These are phyloP conservation scores for Vinca major DNA, from an alignment of 305 asterid species.

Conservation along the genomic window DNA sequence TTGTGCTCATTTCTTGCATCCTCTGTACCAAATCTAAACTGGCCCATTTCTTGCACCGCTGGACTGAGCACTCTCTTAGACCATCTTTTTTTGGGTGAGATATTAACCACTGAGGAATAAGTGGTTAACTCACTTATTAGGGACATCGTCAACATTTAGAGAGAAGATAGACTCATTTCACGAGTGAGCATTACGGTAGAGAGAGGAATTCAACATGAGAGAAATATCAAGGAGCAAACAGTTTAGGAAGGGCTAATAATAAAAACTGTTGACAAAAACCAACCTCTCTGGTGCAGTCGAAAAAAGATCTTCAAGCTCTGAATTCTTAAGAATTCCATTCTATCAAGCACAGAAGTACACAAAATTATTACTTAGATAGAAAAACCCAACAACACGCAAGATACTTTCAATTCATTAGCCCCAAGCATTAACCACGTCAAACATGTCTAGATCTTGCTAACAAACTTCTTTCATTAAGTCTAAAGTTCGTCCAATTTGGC, in stretches of 20 bases:
- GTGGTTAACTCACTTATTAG: not conserved
- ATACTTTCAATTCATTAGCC: not conserved
- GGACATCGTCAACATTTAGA: not conserved
- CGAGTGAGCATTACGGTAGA: not conserved
- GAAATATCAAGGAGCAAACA: not conserved
- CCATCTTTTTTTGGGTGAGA: not conserved
- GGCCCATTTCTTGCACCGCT: not conserved
- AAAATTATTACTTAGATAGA: not conserved
- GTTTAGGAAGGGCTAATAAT: not conserved
- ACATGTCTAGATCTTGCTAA: not conserved
- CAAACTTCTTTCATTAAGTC: not conserved
- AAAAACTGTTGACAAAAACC: slow-evolving; percentile 17
- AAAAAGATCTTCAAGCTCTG: slow-evolving; percentile 85
- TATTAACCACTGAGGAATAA: not conserved
- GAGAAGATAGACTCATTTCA: not conserved
- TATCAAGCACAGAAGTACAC: slow-evolving; percentile 31
- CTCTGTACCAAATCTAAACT: not conserved
- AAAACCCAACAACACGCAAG: not conserved
- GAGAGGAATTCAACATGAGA: not conserved
- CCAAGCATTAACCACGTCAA: not conserved
- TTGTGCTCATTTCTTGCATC: not conserved
- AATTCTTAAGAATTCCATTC: slow-evolving; percentile 79
- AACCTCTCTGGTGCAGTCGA: slow-evolving; percentile 97
- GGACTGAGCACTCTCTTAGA: not conserved
- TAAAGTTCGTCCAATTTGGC: not conserved